A percentile compares a stretch with the other conserved stretches of the same genome.
Conservation (phyloP, 2,329 filamentous ascomycete species). For the Ophiostoma sp. region DNA sequence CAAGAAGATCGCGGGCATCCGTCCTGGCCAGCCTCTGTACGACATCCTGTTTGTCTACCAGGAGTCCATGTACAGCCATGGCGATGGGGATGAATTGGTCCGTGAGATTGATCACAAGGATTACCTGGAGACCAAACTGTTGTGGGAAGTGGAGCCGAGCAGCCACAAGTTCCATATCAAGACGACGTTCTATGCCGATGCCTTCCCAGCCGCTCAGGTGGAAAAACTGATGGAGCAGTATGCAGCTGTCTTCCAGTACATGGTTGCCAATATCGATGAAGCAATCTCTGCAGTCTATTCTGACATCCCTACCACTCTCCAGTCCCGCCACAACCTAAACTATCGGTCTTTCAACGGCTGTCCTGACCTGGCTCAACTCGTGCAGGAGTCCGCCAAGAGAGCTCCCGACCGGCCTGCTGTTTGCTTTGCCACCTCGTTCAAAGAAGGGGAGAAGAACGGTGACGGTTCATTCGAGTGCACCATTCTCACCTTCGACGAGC, state of each 20-base stretch:
- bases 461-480: slow-evolving; percentile 38
- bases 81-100: slow-evolving; percentile 41
- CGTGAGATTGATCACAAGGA: slow-evolving; percentile 63
- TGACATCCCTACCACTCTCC: slow-evolving; percentile 36
- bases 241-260: slow-evolving; percentile 46
- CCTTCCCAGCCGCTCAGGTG: slow-evolving; percentile 57
- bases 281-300: slow-evolving; percentile 33
- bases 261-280: slow-evolving; percentile 34
- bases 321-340: slow-evolving; percentile 53
- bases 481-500: slow-evolving; percentile 60
- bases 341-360: slow-evolving; percentile 39
- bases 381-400: slow-evolving; percentile 54
- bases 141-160: slow-evolving; percentile 67
- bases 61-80: slow-evolving; percentile 58
- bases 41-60: slow-evolving; percentile 85
- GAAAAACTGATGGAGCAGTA: slow-evolving; percentile 62
- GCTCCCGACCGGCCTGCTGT: slow-evolving; percentile 61
- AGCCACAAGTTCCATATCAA: slow-evolving; percentile 43
- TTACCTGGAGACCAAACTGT: slow-evolving; percentile 71
- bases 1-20: slow-evolving; percentile 58
- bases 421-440: slow-evolving; percentile 58
- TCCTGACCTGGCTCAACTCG: slow-evolving; percentile 50
- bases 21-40: slow-evolving; percentile 62
- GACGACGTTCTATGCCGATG: slow-evolving; percentile 49
- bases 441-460: slow-evolving; percentile 14